Evolutionary conservation across 2,329 filamentous ascomycete genomes (phyloP).

Genomic region (Fusarium oligoseptatum): DNA sequence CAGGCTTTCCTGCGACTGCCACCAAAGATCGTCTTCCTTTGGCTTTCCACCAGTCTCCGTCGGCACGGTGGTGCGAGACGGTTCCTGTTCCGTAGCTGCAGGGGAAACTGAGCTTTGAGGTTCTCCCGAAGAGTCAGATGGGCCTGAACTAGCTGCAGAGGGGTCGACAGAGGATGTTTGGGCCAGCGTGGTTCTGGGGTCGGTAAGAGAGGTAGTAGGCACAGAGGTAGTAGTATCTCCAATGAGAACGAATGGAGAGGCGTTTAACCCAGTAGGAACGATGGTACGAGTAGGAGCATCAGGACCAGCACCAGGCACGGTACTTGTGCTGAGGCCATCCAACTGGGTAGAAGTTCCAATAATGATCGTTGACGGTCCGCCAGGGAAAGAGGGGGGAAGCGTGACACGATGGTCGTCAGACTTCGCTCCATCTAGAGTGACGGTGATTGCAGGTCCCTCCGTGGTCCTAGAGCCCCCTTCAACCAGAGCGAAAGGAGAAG

Average conservation of each 20-base stretch:
- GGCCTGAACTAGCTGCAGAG: neutral
- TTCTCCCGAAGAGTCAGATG: neutral
- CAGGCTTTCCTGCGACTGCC: neutral
- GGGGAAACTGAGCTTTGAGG: neutral
- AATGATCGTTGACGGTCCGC: conserved; percentile 28
- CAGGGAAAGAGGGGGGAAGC: conserved; percentile 9
- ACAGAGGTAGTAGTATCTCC: neutral
- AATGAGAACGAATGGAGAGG: conserved; percentile 1
- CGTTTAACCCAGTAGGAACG: conserved; percentile 33
- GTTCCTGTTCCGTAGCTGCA: neutral
- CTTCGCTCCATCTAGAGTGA: neutral
- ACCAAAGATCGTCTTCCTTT: conserved; percentile 12
- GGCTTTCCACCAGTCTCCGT: conserved; percentile 17
- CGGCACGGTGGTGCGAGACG: conserved; percentile 13
- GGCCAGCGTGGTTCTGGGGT: neutral
- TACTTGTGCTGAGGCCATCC: conserved; percentile 26
- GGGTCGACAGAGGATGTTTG: neutral
- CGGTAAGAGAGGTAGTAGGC: neutral
- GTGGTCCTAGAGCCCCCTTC: neutral
- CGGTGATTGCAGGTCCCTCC: neutral
- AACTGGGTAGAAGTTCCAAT: conserved; percentile 29
- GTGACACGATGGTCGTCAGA: neutral
- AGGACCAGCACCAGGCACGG: conserved; percentile 16
- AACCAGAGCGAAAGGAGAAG: neutral
- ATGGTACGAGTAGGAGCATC: conserved; percentile 23